Base-by-base conservation (phyloP, 225 moss, liverwort and hornwort species). In the Sphagnum contortum region DNA sequence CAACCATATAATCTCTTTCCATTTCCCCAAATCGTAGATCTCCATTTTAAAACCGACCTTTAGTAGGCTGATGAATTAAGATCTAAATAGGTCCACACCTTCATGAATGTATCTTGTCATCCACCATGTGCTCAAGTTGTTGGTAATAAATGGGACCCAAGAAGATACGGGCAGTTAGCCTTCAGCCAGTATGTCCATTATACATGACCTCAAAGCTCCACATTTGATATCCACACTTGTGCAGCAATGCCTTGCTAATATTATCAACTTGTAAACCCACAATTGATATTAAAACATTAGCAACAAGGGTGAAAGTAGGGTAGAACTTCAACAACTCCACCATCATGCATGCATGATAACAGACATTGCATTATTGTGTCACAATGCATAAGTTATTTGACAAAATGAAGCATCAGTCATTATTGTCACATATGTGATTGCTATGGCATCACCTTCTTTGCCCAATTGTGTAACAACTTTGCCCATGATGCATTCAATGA, bases 391-490 rank as follows among this genome's bases (percentile, higher is more conserved):
- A n/a, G n/a, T n/a, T n/a, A n/a, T n/a, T n/a, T n/a, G n/a, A n/a
- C n/a, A n/a, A n/a, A n/a, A n/a, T n/a, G n/a, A n/a, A n/a, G n/a
- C n/a, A n/a, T n/a, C n/a, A n/a, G n/a, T n/a, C n/a, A 80, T 83
- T 74, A 89, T 93, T 59, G 98, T 98, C 62, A 93, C 93, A 77
- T 98, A 87, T 49, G 96, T 98, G 66, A 98, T 93, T 14, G 96
- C 93, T 49, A 93, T 98, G 48, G 96, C 96, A 71, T 98, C 93
- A 71, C 96, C 96, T 79, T 98, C 96, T 76, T 98, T 98, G 61
- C 96, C 96, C 96, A 98, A 93, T 69, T 98, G 98, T 57, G 98
- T 93, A 66, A 93, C 98, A 57, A 98, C 98, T 71, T 98, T 98
- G 68, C 98, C 98, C 98, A 98, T 98, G 64, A 98, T 98, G 71